phyloP scores from a whole-genome alignment of 805 yeast species.

The Zygosaccharomyces siamensis region DNA sequence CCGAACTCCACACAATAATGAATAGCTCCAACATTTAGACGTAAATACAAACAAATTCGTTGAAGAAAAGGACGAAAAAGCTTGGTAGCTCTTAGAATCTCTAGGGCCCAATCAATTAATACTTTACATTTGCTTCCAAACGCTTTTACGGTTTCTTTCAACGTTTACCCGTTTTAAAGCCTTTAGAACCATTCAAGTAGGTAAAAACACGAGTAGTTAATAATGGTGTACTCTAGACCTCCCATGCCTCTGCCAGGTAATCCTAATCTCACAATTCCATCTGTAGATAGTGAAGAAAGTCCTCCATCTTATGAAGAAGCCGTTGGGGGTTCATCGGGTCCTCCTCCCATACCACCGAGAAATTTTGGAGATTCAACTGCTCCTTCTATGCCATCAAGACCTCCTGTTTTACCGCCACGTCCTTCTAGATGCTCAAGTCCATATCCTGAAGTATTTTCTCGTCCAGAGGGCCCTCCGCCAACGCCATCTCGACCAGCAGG shows the following conservation, averaged over 20 bases:
- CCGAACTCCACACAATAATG: neutral
- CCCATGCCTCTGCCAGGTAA: conserved; percentile 30
- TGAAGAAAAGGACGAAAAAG: neutral
- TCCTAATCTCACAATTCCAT: conserved; percentile 29
- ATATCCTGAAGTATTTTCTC: neutral
- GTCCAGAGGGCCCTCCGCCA: conserved; percentile 3
- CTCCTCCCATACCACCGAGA: conserved; percentile 16
- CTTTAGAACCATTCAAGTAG: neutral
- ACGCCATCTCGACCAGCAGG: conserved; percentile 9
- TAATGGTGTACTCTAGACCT: conserved; percentile 22
- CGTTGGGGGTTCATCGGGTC: conserved; percentile 3
- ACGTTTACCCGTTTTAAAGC: neutral
- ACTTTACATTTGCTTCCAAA: neutral
- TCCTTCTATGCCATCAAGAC: conserved; percentile 7
- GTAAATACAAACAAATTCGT: neutral
- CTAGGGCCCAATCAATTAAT: neutral
- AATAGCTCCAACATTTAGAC: neutral
- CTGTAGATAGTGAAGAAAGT: conserved; percentile 10
- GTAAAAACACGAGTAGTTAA: neutral
- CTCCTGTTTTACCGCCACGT: neutral
- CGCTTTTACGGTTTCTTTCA: neutral
- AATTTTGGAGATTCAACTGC: neutral
- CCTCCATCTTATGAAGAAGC: conserved; percentile 19
- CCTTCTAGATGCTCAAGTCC: neutral
- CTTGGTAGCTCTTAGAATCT: neutral